These are phyloP conservation scores for Rhexocercosporidium sp. DNA, from an alignment of 2,329 filamentous ascomycete genomes.

Conservation along the genomic window DNA sequence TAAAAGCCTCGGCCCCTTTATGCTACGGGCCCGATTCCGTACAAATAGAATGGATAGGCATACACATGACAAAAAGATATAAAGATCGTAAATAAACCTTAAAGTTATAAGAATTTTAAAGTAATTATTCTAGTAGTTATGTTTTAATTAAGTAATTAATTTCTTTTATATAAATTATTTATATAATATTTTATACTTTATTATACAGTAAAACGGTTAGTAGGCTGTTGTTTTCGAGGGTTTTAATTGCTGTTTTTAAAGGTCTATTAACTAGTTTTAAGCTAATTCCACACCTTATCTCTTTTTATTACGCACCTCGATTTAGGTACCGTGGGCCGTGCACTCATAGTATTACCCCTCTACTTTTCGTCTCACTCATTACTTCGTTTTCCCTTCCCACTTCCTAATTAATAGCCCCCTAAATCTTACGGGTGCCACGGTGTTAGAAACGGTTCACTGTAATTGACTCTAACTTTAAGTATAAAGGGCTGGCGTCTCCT, in stretches of 20 bases:
- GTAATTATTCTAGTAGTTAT: too few species aligned
- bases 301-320: neutral
- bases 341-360: neutral
- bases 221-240: slow-evolving; percentile 1
- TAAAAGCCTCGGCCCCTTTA: too few species aligned
- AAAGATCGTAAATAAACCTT: too few species aligned
- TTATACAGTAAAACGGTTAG: neutral
- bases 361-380: neutral
- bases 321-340: neutral
- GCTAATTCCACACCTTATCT: neutral
- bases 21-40: too few species aligned
- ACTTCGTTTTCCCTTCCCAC: neutral
- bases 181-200: neutral
- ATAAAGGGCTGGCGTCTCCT: neutral
- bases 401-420: neutral
- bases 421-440: neutral
- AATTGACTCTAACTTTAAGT: neutral
- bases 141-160: too few species aligned
- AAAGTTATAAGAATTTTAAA: too few species aligned
- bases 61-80: too few species aligned
- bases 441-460: neutral
- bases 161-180: too few species aligned
- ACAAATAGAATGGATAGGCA: too few species aligned
- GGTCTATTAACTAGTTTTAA: neutral
- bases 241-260: slow-evolving; percentile 2